Percentiles rank a stretch among this genome's conserved stretches.
Evolutionary conservation across 805 yeast genomes (phyloP).

Genomic region (Kuraishia floccosa): DNA sequence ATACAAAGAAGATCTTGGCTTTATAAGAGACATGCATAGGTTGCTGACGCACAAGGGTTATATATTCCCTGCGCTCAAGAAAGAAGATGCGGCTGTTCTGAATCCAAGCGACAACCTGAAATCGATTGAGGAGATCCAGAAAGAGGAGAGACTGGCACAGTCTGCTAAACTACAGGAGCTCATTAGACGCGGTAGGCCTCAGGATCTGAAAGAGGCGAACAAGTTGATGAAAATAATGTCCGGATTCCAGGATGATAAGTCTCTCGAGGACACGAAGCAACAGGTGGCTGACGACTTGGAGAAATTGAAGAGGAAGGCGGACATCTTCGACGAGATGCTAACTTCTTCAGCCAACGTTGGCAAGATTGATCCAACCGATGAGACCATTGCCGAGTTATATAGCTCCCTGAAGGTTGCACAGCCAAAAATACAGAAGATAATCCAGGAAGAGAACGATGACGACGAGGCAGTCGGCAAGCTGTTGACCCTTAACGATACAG

Average conservation of each 20-base stretch:
- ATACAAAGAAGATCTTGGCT: constrained; percentile 85
- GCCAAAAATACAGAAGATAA: constrained; percentile 77
- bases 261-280: constrained; percentile 58
- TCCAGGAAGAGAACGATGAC: constrained; percentile 67
- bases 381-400: constrained; percentile 71
- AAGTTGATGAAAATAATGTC: constrained; percentile 97
- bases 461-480: constrained; percentile 55
- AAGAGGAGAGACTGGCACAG: constrained; percentile 88
- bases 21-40: constrained; percentile 93
- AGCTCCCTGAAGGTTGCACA: constrained; percentile 71
- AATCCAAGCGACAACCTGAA: constrained; percentile 82
- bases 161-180: constrained; percentile 92
- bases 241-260: constrained; percentile 82
- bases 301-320: constrained; percentile 76
- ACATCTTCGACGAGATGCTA: constrained; percentile 81
- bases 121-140: constrained; percentile 81
- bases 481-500: constrained; percentile 61
- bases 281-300: constrained; percentile 77
- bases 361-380: constrained; percentile 34
- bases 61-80: constrained; percentile 81
- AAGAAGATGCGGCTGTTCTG: constrained; percentile 87
- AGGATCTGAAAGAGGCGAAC: constrained; percentile 92
- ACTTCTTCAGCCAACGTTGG: constrained; percentile 31
- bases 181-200: constrained; percentile 90
- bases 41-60: constrained; percentile 85